phyloP scores from a whole-genome alignment of 805 yeast genomes.

The Metschnikowia drakensbergensis region DNA sequence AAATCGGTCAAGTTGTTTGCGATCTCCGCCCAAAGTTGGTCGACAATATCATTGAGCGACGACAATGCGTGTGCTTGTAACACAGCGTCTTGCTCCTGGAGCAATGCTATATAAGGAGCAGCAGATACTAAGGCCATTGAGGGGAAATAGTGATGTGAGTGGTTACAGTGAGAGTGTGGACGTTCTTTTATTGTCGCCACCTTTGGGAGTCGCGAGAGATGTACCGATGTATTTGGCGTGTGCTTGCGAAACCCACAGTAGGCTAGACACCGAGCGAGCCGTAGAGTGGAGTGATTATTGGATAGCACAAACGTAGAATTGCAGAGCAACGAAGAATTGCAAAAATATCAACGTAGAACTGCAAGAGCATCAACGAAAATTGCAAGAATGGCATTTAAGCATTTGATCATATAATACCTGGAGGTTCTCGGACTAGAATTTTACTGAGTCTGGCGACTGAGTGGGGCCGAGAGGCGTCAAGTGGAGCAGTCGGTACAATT shows the following conservation, averaged over 20 bases:
- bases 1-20: slow-evolving; percentile 85
- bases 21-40: slow-evolving; percentile 95
- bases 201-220: slow-evolving; percentile 4
- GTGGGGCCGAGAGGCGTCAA: neutral
- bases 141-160: neutral
- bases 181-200: slow-evolving; percentile 6
- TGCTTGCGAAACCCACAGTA: neutral
- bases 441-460: too few species aligned
- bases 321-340: too few species aligned
- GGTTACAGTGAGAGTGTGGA: slow-evolving; percentile 1
- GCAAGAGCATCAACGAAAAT: too few species aligned
- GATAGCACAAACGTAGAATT: too few species aligned
- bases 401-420: too few species aligned
- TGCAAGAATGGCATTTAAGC: too few species aligned
- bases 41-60: slow-evolving; percentile 76
- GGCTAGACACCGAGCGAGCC: too few species aligned
- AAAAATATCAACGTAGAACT: too few species aligned
- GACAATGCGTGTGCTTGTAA: slow-evolving; percentile 82
- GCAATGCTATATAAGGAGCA: slow-evolving; percentile 84
- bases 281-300: too few species aligned
- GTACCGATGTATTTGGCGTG: slow-evolving; percentile 1
- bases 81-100: slow-evolving; percentile 73
- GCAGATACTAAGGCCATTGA: slow-evolving; percentile 72
- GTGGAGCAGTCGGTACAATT: neutral
- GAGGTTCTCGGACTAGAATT: too few species aligned